Percentiles rank a stretch among this genome's conserved stretches.
Evolutionary conservation across 805 yeast genomes (phyloP).

Genomic region (Ogataea trehaloabstinens): DNA sequence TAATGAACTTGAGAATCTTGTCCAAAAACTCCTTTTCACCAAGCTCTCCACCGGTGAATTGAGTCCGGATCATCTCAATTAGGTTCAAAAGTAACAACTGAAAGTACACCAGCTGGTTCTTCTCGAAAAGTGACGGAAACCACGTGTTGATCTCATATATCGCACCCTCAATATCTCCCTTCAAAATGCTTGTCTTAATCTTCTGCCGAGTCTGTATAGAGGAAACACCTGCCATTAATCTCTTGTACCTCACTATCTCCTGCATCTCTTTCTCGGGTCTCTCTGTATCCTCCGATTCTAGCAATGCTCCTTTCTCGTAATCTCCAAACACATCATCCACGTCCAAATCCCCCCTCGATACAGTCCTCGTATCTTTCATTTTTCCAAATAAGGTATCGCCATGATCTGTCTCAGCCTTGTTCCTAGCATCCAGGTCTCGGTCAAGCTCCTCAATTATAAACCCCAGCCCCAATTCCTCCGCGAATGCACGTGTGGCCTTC

Average conservation of each 20-base stretch:
- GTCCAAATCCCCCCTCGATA: slow-evolving; percentile 13
- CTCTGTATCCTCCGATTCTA: slow-evolving; percentile 5
- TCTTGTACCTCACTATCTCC: slow-evolving; percentile 15
- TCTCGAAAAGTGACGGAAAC: slow-evolving; percentile 65
- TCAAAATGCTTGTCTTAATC: slow-evolving; percentile 51
- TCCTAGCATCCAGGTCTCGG: slow-evolving; percentile 2
- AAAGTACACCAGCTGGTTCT: slow-evolving; percentile 65
- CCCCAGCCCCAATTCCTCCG: slow-evolving; percentile 50
- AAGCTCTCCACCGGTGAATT: slow-evolving; percentile 32
- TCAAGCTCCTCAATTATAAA: slow-evolving; percentile 28
- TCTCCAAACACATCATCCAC: slow-evolving; percentile 12
- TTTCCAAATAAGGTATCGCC: slow-evolving; percentile 12
- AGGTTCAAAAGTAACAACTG: slow-evolving; percentile 68
- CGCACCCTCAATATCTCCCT: slow-evolving; percentile 61
- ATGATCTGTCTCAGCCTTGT: slow-evolving; percentile 4
- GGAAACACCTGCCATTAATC: slow-evolving; percentile 39
- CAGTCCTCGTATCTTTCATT: background rate
- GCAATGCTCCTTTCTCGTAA: slow-evolving; percentile 5
- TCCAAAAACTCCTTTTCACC: slow-evolving; percentile 50
- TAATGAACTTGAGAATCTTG: slow-evolving; percentile 55
- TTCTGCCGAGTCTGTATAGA: slow-evolving; percentile 52
- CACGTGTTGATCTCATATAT: slow-evolving; percentile 53
- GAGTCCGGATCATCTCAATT: slow-evolving; percentile 75
- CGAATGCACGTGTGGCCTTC: slow-evolving; percentile 60
- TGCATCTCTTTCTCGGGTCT: background rate